These are phyloP conservation scores for Pulveroboletus sp. DNA, from an alignment of 768 basidiomycete species.

Conservation along the genomic window DNA sequence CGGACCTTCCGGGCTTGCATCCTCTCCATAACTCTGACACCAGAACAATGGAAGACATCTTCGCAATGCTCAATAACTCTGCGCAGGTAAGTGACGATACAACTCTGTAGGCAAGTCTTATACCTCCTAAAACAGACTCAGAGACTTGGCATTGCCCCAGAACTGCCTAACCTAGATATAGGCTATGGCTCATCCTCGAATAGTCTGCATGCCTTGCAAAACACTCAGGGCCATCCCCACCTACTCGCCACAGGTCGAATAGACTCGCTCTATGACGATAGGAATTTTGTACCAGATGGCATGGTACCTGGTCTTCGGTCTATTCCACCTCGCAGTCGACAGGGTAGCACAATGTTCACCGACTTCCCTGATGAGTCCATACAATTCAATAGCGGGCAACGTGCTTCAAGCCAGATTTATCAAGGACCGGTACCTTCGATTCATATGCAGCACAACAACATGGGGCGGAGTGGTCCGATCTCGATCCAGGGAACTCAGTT, in stretches of 20 bases:
- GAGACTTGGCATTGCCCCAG: slow-evolving; percentile 21
- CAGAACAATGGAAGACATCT: slow-evolving; percentile 72
- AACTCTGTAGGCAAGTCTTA: slow-evolving; percentile 2
- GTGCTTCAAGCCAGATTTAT: slow-evolving; percentile 55
- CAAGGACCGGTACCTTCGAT: slow-evolving; percentile 43
- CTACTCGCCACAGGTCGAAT: slow-evolving; percentile 43
- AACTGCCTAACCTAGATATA: slow-evolving; percentile 21
- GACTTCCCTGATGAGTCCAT: slow-evolving; percentile 63
- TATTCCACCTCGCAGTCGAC: slow-evolving; percentile 56
- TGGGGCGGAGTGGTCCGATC: slow-evolving; percentile 48
- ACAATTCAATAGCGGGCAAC: slow-evolving; percentile 56
- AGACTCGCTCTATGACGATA: slow-evolving; percentile 71
- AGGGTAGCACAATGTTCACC: slow-evolving; percentile 47
- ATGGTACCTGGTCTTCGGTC: slow-evolving; percentile 82
- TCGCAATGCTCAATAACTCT: slow-evolving; percentile 75
- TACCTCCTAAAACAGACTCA: slow-evolving; percentile 23
- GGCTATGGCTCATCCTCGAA: slow-evolving; percentile 21
- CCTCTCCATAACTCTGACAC: slow-evolving; percentile 42
- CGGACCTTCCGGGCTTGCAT: slow-evolving; percentile 37
- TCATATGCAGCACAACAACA: slow-evolving; percentile 48
- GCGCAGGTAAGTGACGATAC: slow-evolving; percentile 51
- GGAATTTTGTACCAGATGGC: slow-evolving; percentile 77
- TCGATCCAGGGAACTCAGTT: slow-evolving; percentile 59
- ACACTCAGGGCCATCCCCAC: slow-evolving; percentile 39
- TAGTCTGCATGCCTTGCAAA: slow-evolving; percentile 38